Percentiles rank a stretch among this genome's conserved stretches.
Conservation (phyloP, 805 yeast species). For the Candida manassasensis region DNA sequence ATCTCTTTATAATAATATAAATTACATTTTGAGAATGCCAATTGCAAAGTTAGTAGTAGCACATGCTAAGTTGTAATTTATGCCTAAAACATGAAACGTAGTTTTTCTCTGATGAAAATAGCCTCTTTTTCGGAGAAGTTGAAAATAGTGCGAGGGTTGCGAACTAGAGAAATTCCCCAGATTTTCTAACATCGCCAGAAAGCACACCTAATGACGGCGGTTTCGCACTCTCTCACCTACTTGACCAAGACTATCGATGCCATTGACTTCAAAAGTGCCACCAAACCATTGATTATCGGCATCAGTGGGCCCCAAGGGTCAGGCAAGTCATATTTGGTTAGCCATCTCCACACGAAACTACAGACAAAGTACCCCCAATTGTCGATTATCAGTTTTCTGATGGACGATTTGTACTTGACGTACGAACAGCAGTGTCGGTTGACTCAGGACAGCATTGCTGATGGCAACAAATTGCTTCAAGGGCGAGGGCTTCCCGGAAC, state of each 20-base stretch:
- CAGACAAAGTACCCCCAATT: constrained; percentile 29
- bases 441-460: constrained; percentile 21
- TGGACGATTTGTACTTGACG: constrained; percentile 83
- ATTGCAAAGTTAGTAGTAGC: too few relatives aligned
- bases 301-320: constrained; percentile 77
- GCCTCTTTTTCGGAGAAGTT: too few relatives aligned
- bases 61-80: too few relatives aligned
- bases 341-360: constrained; percentile 33
- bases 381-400: constrained; percentile 51
- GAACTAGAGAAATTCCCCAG: too few relatives aligned
- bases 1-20: too few relatives aligned
- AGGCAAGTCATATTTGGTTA: constrained; percentile 62
- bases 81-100: too few relatives aligned
- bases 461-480: constrained; percentile 51
- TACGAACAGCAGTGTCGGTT: constrained; percentile 54
- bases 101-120: too few relatives aligned
- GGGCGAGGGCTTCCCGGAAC: constrained; percentile 95
- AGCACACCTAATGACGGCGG: constrained; percentile 11
- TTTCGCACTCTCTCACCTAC: constrained; percentile 16
- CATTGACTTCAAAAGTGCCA: constrained; percentile 17
- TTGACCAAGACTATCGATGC: constrained; percentile 21
- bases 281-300: constrained; percentile 47
- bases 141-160: too few relatives aligned
- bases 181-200: too few relatives aligned
- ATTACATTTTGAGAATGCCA: too few relatives aligned